Evolutionary conservation across 208 protist species (phyloP).

Genomic region (Phytomonas sp.): DNA sequence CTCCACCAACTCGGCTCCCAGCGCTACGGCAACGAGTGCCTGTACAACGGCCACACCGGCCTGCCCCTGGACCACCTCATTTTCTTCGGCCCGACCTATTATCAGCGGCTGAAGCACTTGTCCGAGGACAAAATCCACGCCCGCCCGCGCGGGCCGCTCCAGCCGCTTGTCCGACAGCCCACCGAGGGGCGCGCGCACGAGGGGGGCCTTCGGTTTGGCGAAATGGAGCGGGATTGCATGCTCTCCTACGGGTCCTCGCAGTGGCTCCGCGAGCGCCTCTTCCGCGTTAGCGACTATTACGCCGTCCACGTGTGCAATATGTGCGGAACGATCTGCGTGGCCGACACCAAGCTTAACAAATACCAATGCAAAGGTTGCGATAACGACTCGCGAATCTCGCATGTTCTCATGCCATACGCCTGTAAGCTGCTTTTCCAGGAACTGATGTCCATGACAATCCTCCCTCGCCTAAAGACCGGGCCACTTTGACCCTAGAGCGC

Average conservation of each 20-base stretch:
- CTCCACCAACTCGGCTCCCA: slow-evolving; percentile 91
- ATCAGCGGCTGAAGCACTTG: slow-evolving; percentile 99
- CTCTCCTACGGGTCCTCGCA: slow-evolving; percentile 92
- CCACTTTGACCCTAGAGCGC: slow-evolving; percentile 17
- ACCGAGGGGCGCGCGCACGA: slow-evolving; percentile 96
- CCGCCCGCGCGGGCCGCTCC: slow-evolving; percentile 85
- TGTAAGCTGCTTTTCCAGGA: slow-evolving; percentile 99
- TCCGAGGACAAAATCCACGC: slow-evolving; percentile 99
- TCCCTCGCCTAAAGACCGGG: slow-evolving; percentile 28
- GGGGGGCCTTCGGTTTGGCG: slow-evolving; percentile 99
- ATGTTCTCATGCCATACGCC: slow-evolving; percentile 97
- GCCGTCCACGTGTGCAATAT: slow-evolving; percentile 91
- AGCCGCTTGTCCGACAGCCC: slow-evolving; percentile 98
- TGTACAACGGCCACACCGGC: slow-evolving; percentile 96
- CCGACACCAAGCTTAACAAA: slow-evolving; percentile 41
- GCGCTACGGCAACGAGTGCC: slow-evolving; percentile 97
- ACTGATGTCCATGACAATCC: slow-evolving; percentile 97
- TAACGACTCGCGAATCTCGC: slow-evolving; percentile 88
- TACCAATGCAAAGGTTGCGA: slow-evolving; percentile 93
- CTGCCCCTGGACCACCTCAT: slow-evolving; percentile 94
- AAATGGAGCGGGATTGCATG: slow-evolving; percentile 99
- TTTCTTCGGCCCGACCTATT: slow-evolving; percentile 99
- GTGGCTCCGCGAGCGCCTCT: slow-evolving; percentile 96
- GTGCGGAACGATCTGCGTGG: slow-evolving; percentile 82
- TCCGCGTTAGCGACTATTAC: slow-evolving; percentile 96